phyloP scores from a whole-genome alignment of 495 filamentous ascomycete species.

The Tuber calosporum region DNA sequence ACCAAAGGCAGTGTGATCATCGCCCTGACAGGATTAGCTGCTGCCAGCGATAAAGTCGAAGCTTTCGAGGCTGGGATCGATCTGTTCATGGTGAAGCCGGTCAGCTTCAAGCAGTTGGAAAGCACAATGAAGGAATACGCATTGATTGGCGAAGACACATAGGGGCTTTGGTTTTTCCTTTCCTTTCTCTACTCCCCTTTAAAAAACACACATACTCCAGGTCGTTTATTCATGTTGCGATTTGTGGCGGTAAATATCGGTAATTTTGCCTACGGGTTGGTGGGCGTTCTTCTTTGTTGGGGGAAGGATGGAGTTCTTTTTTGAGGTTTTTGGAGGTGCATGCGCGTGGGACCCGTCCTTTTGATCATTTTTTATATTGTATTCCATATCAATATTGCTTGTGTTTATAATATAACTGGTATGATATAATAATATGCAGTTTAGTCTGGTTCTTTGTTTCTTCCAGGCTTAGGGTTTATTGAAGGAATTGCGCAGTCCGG shows the following conservation, averaged over 20 bases:
- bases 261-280: neutral
- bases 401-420: neutral
- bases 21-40: slow-evolving; percentile 63
- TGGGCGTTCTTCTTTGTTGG: neutral
- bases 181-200: neutral
- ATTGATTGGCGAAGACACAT: neutral
- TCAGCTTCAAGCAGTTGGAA: slow-evolving; percentile 46
- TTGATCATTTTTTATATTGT: neutral
- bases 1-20: slow-evolving; percentile 49
- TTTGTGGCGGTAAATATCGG: neutral
- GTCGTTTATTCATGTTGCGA: neutral
- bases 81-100: slow-evolving; percentile 67
- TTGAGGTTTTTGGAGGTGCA: neutral
- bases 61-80: slow-evolving; percentile 63
- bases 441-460: too few relatives aligned
- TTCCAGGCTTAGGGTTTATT: too few relatives aligned
- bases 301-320: neutral
- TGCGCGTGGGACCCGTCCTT: neutral
- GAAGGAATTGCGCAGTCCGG: too few relatives aligned
- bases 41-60: slow-evolving; percentile 56
- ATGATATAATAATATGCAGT: too few relatives aligned
- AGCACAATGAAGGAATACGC: slow-evolving; percentile 31
- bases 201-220: neutral
- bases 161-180: neutral
- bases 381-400: neutral